Conservation (phyloP, 2,329 filamentous ascomycete species). For the Onygenales sp. region DNA sequence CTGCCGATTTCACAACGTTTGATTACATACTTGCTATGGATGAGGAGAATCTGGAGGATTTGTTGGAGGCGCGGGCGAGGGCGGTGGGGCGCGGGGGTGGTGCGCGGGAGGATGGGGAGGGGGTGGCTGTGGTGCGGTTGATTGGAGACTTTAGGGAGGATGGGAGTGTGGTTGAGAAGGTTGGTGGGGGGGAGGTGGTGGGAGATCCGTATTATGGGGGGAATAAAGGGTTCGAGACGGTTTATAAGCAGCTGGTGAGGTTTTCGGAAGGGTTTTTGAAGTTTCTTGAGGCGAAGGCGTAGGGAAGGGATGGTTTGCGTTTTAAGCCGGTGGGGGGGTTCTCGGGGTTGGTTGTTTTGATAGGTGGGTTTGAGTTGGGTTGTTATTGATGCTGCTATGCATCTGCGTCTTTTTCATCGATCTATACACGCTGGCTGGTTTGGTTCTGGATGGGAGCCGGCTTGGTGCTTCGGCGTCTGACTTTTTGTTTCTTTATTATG, state of each 20-base stretch:
- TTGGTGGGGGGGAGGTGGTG: conserved; percentile 56
- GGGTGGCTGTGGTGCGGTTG: conserved; percentile 54
- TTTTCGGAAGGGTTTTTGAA: conserved; percentile 71
- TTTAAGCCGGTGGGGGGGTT: neutral
- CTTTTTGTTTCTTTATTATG: no score
- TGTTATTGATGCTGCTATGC: no score
- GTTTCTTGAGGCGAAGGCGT: conserved; percentile 34
- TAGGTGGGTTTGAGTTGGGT: neutral
- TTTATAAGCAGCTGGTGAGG: conserved; percentile 72
- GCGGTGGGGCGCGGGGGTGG: conserved; percentile 11
- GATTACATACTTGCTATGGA: conserved; percentile 98
- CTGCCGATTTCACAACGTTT: conserved; percentile 70
- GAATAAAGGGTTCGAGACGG: conserved; percentile 66
- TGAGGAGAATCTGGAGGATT: conserved; percentile 62
- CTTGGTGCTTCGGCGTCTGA: no score
- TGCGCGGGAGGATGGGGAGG: conserved; percentile 24
- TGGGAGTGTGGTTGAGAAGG: conserved; percentile 29
- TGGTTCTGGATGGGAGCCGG: no score
- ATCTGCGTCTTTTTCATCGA: no score
- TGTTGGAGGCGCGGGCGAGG: conserved; percentile 37
- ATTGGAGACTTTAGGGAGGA: conserved; percentile 72
- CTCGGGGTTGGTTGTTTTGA: neutral
- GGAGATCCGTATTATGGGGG: conserved; percentile 92
- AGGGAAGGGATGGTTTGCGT: neutral
- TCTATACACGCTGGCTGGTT: no score